Evolutionary conservation across 176 grass and related monocot genomes (phyloP), one percentile per base, ranked within the genome.

Genomic region (Coix lacrymajobi): DNA sequence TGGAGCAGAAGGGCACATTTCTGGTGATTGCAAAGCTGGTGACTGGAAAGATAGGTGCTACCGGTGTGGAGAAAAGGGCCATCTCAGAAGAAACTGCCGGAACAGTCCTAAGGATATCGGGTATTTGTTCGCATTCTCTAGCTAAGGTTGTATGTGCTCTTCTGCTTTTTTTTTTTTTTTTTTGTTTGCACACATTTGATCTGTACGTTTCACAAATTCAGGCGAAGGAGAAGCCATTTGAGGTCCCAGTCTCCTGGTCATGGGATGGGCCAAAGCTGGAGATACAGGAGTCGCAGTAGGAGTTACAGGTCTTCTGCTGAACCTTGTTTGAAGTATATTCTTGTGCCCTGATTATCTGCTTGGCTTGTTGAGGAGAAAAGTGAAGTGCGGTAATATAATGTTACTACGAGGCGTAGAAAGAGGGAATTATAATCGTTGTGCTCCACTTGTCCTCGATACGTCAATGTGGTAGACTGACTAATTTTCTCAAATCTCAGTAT

Each of bases 1-100:
- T 82, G 94, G 94, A 48, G 75, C 87, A n/a, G 86, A 93, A n/a
- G 94, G 94, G 14, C 94, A 96, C 51, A 83, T 84, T 83, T 86
- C 88, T 24, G 62, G 84, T 25, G 86, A 96, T 49, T 93, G 94
- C 74, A 87, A 91, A 78, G 88, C 93, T 72, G 88, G 90, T 69
- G 88, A 89, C 80, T 89, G 77, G 90, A 93, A 91, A 79, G 88
- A 89, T 74, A 93, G 83, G 73, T 96, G 94, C 39, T 93, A 91
- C 52, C 77, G 81, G 12, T 96, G 94, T 80, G 94, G 94, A 29
- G 88, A 93, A 69, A 89, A 89, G 79, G 94, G 86, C 17, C 91
- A 96, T 75, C 83, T 91, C 52, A 81, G 83, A 89, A 92, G 81
- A 75, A 85, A 93, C 54, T 96, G 94, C 60, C 89, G 83, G 68